phyloP scores from a whole-genome alignment of 2,329 filamentous ascomycete species.

The Verticillium klebahnii region DNA sequence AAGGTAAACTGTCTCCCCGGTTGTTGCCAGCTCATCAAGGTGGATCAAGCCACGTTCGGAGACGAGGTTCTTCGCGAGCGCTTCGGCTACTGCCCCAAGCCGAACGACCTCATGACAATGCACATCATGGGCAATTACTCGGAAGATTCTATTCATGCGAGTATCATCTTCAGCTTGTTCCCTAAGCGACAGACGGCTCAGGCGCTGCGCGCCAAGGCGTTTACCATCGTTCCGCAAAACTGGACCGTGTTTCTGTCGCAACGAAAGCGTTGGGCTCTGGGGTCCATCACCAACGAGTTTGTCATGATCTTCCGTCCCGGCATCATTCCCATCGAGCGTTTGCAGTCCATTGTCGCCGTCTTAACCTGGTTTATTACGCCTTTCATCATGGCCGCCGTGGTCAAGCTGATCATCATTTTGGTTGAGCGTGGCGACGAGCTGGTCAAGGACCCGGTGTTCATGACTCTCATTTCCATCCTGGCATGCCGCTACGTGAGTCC shows the following conservation, averaged over 20 bases:
- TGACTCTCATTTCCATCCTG: constrained; percentile 31
- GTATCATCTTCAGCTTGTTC: constrained; percentile 40
- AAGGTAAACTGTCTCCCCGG: constrained; percentile 45
- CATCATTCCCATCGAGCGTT: constrained; percentile 35
- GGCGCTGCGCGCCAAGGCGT: constrained; percentile 40
- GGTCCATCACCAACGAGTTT: constrained; percentile 43
- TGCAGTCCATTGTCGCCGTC: constrained; percentile 40
- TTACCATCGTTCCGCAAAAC: constrained; percentile 38
- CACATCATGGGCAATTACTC: constrained; percentile 45
- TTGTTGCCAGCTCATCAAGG: constrained; percentile 44
- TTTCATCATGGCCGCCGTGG: constrained; percentile 36
- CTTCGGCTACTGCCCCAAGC: constrained; percentile 43
- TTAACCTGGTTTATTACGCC: constrained; percentile 41
- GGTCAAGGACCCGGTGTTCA: constrained; percentile 28
- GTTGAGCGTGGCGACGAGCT: constrained; percentile 24
- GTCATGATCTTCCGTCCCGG: constrained; percentile 40
- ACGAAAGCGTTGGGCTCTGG: constrained; percentile 43
- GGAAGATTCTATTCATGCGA: constrained; percentile 45
- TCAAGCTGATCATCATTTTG: constrained; percentile 29
- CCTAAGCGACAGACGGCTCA: constrained; percentile 39
- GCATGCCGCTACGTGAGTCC: constrained; percentile 34
- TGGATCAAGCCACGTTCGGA: constrained; percentile 44
- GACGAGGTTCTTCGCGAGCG: constrained; percentile 38
- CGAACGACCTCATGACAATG: constrained; percentile 42
- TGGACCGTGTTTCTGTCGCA: constrained; percentile 44